These are phyloP conservation scores for Pholiota adiposa DNA, from an alignment of 1,284 basidiomycete species.

Conservation along the genomic window DNA sequence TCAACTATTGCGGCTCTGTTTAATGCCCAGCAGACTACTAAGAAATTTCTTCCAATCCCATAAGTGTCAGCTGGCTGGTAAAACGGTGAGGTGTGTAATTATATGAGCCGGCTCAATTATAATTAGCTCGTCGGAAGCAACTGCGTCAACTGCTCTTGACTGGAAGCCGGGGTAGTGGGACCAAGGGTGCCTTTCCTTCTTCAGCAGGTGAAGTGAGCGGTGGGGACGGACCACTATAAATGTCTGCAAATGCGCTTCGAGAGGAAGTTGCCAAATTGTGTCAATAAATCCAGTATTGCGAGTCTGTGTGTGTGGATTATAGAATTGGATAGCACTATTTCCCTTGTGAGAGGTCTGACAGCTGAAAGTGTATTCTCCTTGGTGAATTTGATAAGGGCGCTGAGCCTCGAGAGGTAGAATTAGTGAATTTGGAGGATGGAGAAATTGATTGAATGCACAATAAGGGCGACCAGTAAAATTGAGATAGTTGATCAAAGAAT, in stretches of 20 bases:
- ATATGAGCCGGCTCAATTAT: too few species aligned
- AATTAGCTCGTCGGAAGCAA: too few species aligned
- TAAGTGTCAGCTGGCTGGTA: too few species aligned
- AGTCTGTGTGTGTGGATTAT: constrained; percentile 3
- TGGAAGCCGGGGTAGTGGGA: too few species aligned
- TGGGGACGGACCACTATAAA: constrained; percentile 25
- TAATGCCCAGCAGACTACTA: too few species aligned
- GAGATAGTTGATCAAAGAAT: not conserved
- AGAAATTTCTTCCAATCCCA: too few species aligned
- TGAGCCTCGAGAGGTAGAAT: constrained; percentile 24
- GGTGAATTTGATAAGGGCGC: constrained; percentile 10
- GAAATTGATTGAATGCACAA: constrained; percentile 8
- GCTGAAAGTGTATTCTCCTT: constrained; percentile 23
- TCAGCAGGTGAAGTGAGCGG: constrained; percentile 14
- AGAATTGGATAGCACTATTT: constrained; percentile 30
- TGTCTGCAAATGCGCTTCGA: constrained; percentile 20
- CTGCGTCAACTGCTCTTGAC: too few species aligned
- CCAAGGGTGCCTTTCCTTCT: constrained; percentile 18
- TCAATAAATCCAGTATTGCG: constrained; percentile 26
- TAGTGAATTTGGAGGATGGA: constrained; percentile 16
- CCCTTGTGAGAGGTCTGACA: constrained; percentile 22
- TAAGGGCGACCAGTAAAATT: constrained; percentile 14
- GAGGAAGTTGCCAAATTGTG: constrained; percentile 22
- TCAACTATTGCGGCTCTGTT: too few species aligned
- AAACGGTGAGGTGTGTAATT: too few species aligned